These are phyloP conservation scores for Fusarium lyarnte DNA, from an alignment of 2,329 filamentous ascomycete genomes.

Conservation along the genomic window DNA sequence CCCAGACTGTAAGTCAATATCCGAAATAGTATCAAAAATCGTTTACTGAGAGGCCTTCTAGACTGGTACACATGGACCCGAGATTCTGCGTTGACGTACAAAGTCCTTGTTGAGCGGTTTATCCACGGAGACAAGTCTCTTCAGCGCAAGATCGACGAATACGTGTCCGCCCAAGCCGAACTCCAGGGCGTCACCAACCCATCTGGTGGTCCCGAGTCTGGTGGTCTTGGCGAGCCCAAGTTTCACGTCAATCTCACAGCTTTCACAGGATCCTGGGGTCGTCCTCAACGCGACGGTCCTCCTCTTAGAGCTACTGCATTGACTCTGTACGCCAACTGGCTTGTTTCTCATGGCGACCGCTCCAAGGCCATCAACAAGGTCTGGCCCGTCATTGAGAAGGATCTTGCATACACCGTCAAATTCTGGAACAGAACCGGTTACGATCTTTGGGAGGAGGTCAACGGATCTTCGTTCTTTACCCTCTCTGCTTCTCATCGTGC, in stretches of 20 bases:
- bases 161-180: conserved; percentile 70
- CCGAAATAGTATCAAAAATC: fast-evolving
- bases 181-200: conserved; percentile 74
- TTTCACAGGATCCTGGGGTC: conserved; percentile 75
- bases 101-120: conserved; percentile 73
- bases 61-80: conserved; percentile 83
- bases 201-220: conserved; percentile 63
- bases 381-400: conserved; percentile 78
- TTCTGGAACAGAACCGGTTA: conserved; percentile 73
- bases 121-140: conserved; percentile 65
- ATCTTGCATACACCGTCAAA: conserved; percentile 75
- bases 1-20: conserved; percentile 51
- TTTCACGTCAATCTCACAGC: conserved; percentile 70
- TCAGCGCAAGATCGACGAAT: conserved; percentile 70
- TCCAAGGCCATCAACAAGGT: conserved; percentile 61
- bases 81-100: conserved; percentile 76
- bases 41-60: conserved; percentile 45
- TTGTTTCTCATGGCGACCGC: conserved; percentile 70
- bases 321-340: conserved; percentile 74
- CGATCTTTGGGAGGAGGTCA: conserved; percentile 83
- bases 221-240: conserved; percentile 75
- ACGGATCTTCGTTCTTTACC: conserved; percentile 82
- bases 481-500: conserved; percentile 69
- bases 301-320: conserved; percentile 78
- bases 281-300: conserved; percentile 81